These are phyloP conservation scores for Coriolopsis trogii DNA, from an alignment of 1,284 basidiomycete genomes.

Conservation along the genomic window DNA sequence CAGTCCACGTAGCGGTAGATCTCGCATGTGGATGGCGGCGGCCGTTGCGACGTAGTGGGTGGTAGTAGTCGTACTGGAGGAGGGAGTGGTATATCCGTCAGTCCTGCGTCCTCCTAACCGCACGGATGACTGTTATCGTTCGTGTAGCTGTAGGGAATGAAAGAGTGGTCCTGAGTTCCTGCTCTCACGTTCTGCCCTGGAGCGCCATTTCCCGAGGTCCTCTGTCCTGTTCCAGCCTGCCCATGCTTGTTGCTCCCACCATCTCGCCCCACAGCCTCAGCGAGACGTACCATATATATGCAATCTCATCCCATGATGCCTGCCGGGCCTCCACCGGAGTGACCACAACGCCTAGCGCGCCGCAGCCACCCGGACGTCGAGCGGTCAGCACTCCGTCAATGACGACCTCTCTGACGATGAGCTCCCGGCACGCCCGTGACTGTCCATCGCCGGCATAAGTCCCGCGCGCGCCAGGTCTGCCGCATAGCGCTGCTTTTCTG, in stretches of 20 bases:
- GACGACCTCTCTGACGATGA: constrained; percentile 22
- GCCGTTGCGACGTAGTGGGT: not conserved
- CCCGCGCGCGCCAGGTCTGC: constrained; percentile 31
- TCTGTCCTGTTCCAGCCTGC: not conserved
- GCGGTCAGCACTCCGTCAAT: constrained; percentile 18
- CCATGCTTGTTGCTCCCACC: constrained; percentile 1
- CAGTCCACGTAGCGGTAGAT: no score
- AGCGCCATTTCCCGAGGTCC: not conserved
- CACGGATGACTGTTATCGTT: constrained; percentile 11
- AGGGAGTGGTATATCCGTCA: constrained; percentile 20
- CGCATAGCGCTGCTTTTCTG: constrained; percentile 41
- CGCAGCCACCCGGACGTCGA: not conserved
- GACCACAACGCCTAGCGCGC: constrained; percentile 13
- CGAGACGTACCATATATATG: no score
- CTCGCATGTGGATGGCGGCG: no score
- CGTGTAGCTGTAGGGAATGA: not conserved
- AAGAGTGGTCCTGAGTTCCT: no score
- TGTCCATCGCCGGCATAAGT: constrained; percentile 16
- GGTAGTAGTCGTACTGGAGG: constrained; percentile 11
- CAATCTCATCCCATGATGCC: no score
- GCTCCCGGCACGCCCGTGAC: constrained; percentile 16
- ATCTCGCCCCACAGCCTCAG: constrained; percentile 1
- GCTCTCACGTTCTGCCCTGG: no score
- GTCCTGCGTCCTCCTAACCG: constrained; percentile 18
- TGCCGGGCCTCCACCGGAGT: no score